These are phyloP conservation scores for Penicillium canescens DNA, from an alignment of 495 filamentous ascomycete species.

Conservation along the genomic window DNA sequence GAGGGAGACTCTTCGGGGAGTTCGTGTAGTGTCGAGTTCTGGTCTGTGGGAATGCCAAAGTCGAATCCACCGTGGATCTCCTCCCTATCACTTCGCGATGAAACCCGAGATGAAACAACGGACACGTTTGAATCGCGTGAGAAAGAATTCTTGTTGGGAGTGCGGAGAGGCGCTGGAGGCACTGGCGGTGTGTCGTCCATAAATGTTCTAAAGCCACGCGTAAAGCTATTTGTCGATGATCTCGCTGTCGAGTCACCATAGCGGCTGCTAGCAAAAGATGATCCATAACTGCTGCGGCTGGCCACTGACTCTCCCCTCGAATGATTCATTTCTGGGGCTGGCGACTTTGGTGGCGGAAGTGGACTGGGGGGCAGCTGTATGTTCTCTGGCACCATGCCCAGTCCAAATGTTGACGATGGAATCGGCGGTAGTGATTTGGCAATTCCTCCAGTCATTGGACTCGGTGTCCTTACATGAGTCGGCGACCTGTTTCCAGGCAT, in stretches of 20 bases:
- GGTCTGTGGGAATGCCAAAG: constrained; percentile 21
- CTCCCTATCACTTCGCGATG: constrained; percentile 19
- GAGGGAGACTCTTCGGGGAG: constrained; percentile 15
- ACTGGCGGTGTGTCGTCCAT: constrained; percentile 42
- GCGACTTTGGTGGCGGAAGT: constrained; percentile 19
- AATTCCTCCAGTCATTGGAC: constrained; percentile 13
- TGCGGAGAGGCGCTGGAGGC: constrained; percentile 30
- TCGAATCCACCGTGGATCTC: constrained; percentile 34
- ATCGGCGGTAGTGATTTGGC: constrained; percentile 19
- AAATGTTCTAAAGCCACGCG: constrained; percentile 30
- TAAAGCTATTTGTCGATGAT: constrained; percentile 42
- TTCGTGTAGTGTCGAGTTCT: constrained; percentile 19
- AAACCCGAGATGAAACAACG: constrained; percentile 13
- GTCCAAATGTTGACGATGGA: constrained; percentile 16
- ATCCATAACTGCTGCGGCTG: constrained; percentile 48
- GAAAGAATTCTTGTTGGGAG: constrained; percentile 25
- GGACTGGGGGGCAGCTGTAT: constrained; percentile 30
- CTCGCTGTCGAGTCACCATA: constrained; percentile 38
- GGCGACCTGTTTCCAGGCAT: constrained; percentile 42
- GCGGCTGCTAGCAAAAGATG: constrained; percentile 45
- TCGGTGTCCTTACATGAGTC: constrained; percentile 29
- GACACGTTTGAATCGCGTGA: constrained; percentile 26
- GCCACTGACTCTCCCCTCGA: constrained; percentile 35
- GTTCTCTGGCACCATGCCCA: constrained; percentile 19
- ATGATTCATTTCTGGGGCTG: constrained; percentile 20